These are phyloP conservation scores for Pseudovirgaria hyperparasitica DNA, from an alignment of 2,329 filamentous ascomycete genomes.

Conservation along the genomic window DNA sequence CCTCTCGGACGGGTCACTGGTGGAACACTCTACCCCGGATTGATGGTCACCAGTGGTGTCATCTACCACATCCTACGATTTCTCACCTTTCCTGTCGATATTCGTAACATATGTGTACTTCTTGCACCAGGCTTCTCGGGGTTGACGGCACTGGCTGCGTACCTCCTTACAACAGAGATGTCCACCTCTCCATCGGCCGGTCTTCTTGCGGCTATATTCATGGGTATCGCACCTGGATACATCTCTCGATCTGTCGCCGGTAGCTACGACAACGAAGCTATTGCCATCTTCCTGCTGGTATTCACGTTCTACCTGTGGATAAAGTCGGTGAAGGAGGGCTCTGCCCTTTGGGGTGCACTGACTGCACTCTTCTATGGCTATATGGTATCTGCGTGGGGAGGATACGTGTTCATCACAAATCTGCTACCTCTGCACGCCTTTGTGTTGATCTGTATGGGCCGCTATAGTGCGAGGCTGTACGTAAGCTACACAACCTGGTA, in stretches of 20 bases:
- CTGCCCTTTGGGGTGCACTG: conserved; percentile 89
- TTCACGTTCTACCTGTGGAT: conserved; percentile 99
- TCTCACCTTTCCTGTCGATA: conserved; percentile 86
- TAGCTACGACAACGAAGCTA: conserved; percentile 98
- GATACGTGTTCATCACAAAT: conserved; percentile 99
- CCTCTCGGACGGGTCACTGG: conserved; percentile 95
- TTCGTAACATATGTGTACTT: conserved; percentile 96
- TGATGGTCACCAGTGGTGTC: conserved; percentile 96
- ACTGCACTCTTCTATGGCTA: conserved; percentile 97
- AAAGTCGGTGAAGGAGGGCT: conserved; percentile 92
- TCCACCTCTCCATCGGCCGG: conserved; percentile 88
- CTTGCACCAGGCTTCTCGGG: conserved; percentile 92
- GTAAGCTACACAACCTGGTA: conserved; percentile 99
- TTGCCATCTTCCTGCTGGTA: conserved; percentile 95
- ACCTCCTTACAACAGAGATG: conserved; percentile 96
- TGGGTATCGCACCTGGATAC: conserved; percentile 95
- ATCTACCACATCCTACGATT: conserved; percentile 91
- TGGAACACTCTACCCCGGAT: conserved; percentile 93
- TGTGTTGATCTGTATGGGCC: conserved; percentile 89
- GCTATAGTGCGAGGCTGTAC: conserved; percentile 87
- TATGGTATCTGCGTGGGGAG: conserved; percentile 99
- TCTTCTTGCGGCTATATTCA: conserved; percentile 85
- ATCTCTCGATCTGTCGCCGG: conserved; percentile 96
- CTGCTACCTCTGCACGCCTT: conserved; percentile 89
- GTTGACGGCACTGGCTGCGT: conserved; percentile 81